Conservation (phyloP, 2,329 filamentous ascomycete genomes). For the Microascus cirrosus region DNA sequence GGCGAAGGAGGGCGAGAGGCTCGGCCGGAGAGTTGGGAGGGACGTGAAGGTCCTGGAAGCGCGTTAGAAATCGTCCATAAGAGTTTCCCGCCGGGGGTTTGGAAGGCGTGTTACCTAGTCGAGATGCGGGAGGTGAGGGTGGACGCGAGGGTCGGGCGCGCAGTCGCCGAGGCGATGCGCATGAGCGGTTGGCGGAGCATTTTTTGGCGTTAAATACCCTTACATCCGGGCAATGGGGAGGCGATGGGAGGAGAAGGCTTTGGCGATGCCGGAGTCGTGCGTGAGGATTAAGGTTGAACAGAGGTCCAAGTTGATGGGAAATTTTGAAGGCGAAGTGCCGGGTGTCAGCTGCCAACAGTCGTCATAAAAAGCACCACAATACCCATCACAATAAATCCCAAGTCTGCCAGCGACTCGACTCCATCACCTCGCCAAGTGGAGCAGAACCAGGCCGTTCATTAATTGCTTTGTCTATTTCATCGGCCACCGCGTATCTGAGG, state of each 20-base stretch:
- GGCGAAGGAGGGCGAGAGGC: conserved; percentile 18
- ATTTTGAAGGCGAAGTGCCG: neutral
- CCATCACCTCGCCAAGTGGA: too few species aligned
- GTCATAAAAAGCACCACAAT: neutral
- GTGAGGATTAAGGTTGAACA: neutral
- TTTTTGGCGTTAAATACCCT: neutral
- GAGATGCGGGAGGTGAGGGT: neutral
- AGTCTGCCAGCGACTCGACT: neutral
- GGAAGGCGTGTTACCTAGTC: neutral
- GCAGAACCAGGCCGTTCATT: too few species aligned
- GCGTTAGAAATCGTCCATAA: neutral
- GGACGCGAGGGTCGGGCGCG: neutral
- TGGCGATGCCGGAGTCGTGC: neutral
- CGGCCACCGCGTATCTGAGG: too few species aligned
- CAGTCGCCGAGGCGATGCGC: conserved; percentile 4
- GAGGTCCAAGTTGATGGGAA: neutral
- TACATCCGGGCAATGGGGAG: neutral
- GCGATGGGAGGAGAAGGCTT: neutral
- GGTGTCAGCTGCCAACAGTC: too few species aligned
- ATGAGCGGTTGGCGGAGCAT: conserved; percentile 3
- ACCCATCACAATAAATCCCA: neutral
- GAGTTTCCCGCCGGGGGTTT: neutral
- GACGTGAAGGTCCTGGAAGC: conserved; percentile 31
- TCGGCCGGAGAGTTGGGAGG: conserved; percentile 38
- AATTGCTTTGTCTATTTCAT: too few species aligned